Conservation (phyloP, 2,329 filamentous ascomycete genomes). For the Aspergillus sp. region DNA sequence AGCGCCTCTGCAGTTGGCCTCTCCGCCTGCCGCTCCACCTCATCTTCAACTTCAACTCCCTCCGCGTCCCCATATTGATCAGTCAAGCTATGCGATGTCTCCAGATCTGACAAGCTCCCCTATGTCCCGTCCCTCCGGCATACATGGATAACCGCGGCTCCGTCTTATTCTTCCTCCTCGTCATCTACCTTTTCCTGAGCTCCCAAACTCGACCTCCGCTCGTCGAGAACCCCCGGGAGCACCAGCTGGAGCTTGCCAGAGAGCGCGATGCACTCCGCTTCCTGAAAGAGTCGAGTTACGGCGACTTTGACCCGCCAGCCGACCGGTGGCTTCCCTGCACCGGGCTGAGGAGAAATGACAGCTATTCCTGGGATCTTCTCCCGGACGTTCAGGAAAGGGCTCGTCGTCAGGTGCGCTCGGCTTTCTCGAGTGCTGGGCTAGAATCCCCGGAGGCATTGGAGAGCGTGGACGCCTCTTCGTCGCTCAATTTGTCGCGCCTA, state of each 20-base stretch:
- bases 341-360: constrained; percentile 64
- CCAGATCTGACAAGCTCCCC: constrained; percentile 11
- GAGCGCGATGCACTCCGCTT: constrained; percentile 43
- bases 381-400: constrained; percentile 56
- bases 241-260: constrained; percentile 41
- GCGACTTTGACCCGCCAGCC: constrained; percentile 39
- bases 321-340: constrained; percentile 59
- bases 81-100: constrained; percentile 9
- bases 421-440: constrained; percentile 23
- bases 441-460: constrained; percentile 19
- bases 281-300: constrained; percentile 44
- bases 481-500: constrained; percentile 27
- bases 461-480: constrained; percentile 13
- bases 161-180: constrained; percentile 41
- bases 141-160: constrained; percentile 41
- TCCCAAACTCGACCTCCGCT: constrained; percentile 36
- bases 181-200: constrained; percentile 46
- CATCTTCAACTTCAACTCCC: neutral
- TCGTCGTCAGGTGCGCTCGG: constrained; percentile 42
- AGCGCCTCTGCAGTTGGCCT: neutral
- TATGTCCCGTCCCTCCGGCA: constrained; percentile 17
- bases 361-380: constrained; percentile 69
- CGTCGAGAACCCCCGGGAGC: constrained; percentile 33
- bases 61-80: neutral
- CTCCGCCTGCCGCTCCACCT: neutral